Base-by-base conservation (phyloP, 495 filamentous ascomycete species). In the Aspergillus carlsbadensis region DNA sequence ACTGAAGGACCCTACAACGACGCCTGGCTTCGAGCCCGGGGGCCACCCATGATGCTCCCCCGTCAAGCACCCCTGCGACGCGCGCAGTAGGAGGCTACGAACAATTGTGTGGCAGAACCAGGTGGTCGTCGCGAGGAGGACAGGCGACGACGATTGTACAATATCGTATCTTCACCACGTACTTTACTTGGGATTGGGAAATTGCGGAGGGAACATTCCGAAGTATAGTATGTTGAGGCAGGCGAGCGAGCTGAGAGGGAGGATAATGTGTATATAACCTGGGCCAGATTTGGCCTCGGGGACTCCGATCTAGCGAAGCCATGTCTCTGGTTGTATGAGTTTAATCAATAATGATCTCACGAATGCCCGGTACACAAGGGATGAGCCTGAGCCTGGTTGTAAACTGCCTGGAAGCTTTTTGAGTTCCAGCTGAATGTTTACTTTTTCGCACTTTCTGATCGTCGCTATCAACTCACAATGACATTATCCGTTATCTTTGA, bases 1-100 rank as follows among this genome's bases (percentile, higher is more conserved):
- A 88, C 91, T 15, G 92, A 96, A 62, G 82, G 82, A 52, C 74
- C 74, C 42, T 63, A 70, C 59, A 75, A 75, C 64, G 74, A 79
- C 61, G 72, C 73, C 60, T 79, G 74, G 73, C 72, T 75, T 54
- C 76, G 76, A 29, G 74, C 74, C 46, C 69, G 71, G 5, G 73
- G 73, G 31, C 73, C 73, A 51, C 74, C 76, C 7, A 75, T 79
- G 60, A 79, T 79, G 65, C 76, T 77, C 42, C 74, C 76, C 56
- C 73, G 76, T 58, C 69, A 75, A 54, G 68, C 45, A 52, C 68
- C 70, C 40, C 57, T 72, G 51, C 70, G 67, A 49, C 56, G 64
- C n/a, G 65, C 63, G 63, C 65, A 70, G 66, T 65, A 75, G 61
- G 75, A 69, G 62, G 52, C 15, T 52, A 35, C n/a, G n/a, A n/a